Evolutionary conservation across 2,329 filamentous ascomycete genomes (phyloP).

Genomic region (Aspergillus sp.): DNA sequence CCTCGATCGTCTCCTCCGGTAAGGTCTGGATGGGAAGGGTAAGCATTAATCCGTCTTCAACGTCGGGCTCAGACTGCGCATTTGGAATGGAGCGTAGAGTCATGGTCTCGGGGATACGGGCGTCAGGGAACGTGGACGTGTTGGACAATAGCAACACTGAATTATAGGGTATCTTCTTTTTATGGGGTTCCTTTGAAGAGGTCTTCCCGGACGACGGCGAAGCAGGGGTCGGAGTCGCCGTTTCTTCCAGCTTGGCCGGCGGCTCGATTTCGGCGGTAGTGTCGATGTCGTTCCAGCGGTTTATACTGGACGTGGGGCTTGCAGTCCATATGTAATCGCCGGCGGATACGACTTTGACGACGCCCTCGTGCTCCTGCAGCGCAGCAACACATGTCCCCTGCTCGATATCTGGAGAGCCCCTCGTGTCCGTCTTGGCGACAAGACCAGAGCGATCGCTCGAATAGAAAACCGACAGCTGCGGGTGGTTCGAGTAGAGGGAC

Average conservation of each 20-base stretch:
- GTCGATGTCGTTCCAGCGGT: constrained; percentile 81
- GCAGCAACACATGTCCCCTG: constrained; percentile 85
- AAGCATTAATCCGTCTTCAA: constrained; percentile 40
- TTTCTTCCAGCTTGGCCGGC: constrained; percentile 34
- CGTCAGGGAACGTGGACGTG: constrained; percentile 63
- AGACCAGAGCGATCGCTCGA: constrained; percentile 86
- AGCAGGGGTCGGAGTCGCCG: constrained; percentile 38
- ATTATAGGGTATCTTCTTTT: constrained; percentile 61
- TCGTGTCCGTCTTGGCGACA: constrained; percentile 91
- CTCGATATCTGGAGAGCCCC: constrained; percentile 66
- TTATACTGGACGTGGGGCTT: constrained; percentile 82
- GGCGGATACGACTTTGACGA: constrained; percentile 50
- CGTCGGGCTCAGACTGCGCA: constrained; percentile 46
- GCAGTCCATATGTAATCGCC: constrained; percentile 82
- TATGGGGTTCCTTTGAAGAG: constrained; percentile 8
- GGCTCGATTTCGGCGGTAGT: constrained; percentile 59
- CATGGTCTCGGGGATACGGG: constrained; percentile 48
- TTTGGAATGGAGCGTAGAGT: constrained; percentile 41
- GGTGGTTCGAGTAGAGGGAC: constrained; percentile 85
- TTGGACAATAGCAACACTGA: constrained; percentile 77
- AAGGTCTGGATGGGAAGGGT: constrained; percentile 57
- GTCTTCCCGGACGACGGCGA: constrained; percentile 8
- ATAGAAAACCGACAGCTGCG: constrained; percentile 81
- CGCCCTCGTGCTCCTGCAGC: constrained; percentile 76
- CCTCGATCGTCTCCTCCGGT: constrained; percentile 77